A percentile compares a stretch with the other conserved stretches of the same genome.
Conservation (phyloP, 2,329 filamentous ascomycete genomes). For the Phialophora chinensis region DNA sequence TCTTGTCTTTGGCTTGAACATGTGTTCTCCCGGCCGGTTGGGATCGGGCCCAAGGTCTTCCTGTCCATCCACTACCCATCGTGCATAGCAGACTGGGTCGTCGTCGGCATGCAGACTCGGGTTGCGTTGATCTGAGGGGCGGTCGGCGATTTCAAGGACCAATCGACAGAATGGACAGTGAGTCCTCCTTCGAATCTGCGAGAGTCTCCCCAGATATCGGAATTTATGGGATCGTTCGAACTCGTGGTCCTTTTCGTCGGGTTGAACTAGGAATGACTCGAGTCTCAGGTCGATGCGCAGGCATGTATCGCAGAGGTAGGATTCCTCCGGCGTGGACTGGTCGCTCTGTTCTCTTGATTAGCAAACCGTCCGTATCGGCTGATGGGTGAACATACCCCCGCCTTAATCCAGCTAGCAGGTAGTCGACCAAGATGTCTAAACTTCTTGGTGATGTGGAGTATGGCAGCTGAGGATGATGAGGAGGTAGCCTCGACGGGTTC, state of each 20-base stretch:
- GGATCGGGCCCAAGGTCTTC: conserved; percentile 34
- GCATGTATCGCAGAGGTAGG: conserved; percentile 39
- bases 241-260: conserved; percentile 24
- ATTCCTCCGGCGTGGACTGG: conserved; percentile 30
- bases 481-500: conserved; percentile 25
- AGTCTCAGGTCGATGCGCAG: conserved; percentile 34
- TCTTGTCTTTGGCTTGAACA: conserved; percentile 34
- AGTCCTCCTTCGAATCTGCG: conserved; percentile 33
- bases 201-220: conserved; percentile 36
- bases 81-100: conserved; percentile 37
- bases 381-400: conserved; percentile 16
- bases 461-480: conserved; percentile 22
- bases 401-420: conserved; percentile 34
- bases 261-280: conserved; percentile 36
- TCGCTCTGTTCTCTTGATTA: conserved; percentile 26
- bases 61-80: conserved; percentile 40
- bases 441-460: conserved; percentile 35
- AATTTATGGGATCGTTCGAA: conserved; percentile 33
- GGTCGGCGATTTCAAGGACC: conserved; percentile 38
- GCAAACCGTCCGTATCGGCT: not conserved
- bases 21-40: conserved; percentile 29
- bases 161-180: conserved; percentile 40
- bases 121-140: conserved; percentile 38
- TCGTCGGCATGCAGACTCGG: conserved; percentile 35
- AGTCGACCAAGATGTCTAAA: conserved; percentile 35